Evolutionary conservation across 1,284 basidiomycete genomes (phyloP).

Genomic region (Rhodotorula sp.): DNA sequence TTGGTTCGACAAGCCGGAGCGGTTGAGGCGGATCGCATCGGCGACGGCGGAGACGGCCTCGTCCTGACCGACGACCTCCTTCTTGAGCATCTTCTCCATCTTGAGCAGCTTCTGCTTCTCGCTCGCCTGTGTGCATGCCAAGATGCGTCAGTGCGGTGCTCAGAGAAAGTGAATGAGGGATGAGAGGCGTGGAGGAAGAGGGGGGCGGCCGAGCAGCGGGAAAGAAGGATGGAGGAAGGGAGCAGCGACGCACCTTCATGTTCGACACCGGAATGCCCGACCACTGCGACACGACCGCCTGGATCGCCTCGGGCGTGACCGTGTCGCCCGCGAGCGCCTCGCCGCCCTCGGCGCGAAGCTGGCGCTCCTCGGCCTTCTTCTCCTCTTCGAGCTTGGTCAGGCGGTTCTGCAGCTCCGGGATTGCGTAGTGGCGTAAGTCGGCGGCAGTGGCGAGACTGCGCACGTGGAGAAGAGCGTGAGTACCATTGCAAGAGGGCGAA

Average conservation of each 20-base stretch:
- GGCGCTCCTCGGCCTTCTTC: conserved; percentile 55
- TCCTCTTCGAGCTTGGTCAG: conserved; percentile 60
- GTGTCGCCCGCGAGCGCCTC: conserved; percentile 49
- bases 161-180: not conserved
- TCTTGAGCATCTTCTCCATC: conserved; percentile 56
- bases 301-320: conserved; percentile 58
- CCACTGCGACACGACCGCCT: conserved; percentile 60
- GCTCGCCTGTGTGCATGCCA: conserved; percentile 30
- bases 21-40: conserved; percentile 60
- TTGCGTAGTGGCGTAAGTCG: conserved; percentile 87
- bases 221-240: conserved; percentile 38
- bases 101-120: conserved; percentile 55
- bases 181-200: conserved; percentile 30
- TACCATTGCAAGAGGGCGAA: not conserved
- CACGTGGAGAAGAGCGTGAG: conserved; percentile 5
- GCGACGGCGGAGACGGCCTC: conserved; percentile 61
- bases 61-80: conserved; percentile 60
- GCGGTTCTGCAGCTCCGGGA: conserved; percentile 83
- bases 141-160: too few species aligned
- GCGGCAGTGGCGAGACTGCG: conserved; percentile 72
- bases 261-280: conserved; percentile 53
- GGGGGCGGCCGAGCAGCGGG: too few species aligned
- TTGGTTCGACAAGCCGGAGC: conserved; percentile 60
- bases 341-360: conserved; percentile 49
- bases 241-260: conserved; percentile 47